Base-by-base conservation (phyloP, 2,329 filamentous ascomycete genomes). In the Rosellinia necatrix region DNA sequence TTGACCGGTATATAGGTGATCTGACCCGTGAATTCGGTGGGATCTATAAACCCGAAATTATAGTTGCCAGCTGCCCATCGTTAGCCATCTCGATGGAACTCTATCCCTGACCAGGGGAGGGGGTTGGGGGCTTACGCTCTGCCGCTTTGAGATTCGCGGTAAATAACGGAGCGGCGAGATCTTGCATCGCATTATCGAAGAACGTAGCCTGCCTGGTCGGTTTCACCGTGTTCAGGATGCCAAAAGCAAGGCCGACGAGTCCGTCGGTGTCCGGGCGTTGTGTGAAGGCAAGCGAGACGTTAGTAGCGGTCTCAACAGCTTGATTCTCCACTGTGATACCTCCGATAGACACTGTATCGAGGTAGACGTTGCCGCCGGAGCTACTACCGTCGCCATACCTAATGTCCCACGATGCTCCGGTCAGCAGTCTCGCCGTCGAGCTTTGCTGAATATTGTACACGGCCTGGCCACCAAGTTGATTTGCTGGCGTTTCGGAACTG, bases 1-100 rank as follows among this genome's bases (percentile, higher is more conserved):
- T 86, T 79, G 52, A 86, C 82, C 13, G 78, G 67, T 27, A 80
- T 71, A 68, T 85, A 88, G 56, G 76, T 76, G 65, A 88, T 80
- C 29, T 73, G 59, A 43, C 85, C 85, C 0, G 76, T 83, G 74
- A 84, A 86, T 67, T 85, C 70, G 64, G 72, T 73, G 30, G 66
- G 66, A 71, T 88, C 84, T 55, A 87, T 81, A 74, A 77, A 72
- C 10, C 71, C 71, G 50, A 73, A 73, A 60, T 72, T 72, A 55
- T 73, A 73, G 17, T 70, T 72, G 2, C 71, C 71, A 19, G 71
- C 68, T 70, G 9, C 2, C 12, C 22, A 8, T 13, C 10, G 40
- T 61, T 34, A 64, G 52, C 24, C 19, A 49, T 12, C 4, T 4
- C n/a, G 12, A 41, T n/a, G 34, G 8, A n/a, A n/a, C 1, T 52